Base-by-base conservation (phyloP, 305 asterid species). In the Plantago coronopus region DNA sequence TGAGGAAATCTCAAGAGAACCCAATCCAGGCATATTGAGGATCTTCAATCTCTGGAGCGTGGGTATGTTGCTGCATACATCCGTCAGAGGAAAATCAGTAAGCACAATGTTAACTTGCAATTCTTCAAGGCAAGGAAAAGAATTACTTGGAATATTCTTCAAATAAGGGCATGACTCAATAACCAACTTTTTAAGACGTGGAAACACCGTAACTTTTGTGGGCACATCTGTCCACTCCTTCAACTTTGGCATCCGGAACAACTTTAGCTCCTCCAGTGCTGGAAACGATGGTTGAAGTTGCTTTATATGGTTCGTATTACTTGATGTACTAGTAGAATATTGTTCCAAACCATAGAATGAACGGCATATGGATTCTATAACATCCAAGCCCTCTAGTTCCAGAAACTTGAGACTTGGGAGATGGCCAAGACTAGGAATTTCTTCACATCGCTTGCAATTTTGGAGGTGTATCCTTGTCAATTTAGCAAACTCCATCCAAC, bases 111-210 rank as follows among this genome's bases (percentile, higher is more conserved):
- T 13, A 34, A 34, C 0, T n/a, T n/a, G n/a, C 72, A 71, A 69
- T 7, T 19, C 13, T 54, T 62, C 64, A 27, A 79, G 84, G 16
- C 5, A 34, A 2, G 42, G 42, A 34, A 34, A n/a, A n/a, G n/a
- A 3, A 10, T 37, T 37, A 25, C 14, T 17, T 38, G 38, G 62
- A 5, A 57, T 12, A 10, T 13, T 34, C 9, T 9, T 12, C 2
- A 34, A 2, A 8, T 7, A 1, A 2, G 42, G 42, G 42, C 42
- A 34, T 34, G 42, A 34, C 42, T 34, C 42, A 34, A 34, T 34
- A 2, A 7, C 10, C 9, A 34, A 10, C 8, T 7, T 12, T 34
- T 34, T 13, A 1, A 34, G 42, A 13, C 10, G 42, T 34, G 42
- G 42, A 34, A 34, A 34, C 10, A 34, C 42, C 10, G 42, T 34